Evolutionary conservation across 805 yeast genomes (phyloP), one percentile per base, ranked within the genome.

Genomic region (Wickerhamiella qilinensis): DNA sequence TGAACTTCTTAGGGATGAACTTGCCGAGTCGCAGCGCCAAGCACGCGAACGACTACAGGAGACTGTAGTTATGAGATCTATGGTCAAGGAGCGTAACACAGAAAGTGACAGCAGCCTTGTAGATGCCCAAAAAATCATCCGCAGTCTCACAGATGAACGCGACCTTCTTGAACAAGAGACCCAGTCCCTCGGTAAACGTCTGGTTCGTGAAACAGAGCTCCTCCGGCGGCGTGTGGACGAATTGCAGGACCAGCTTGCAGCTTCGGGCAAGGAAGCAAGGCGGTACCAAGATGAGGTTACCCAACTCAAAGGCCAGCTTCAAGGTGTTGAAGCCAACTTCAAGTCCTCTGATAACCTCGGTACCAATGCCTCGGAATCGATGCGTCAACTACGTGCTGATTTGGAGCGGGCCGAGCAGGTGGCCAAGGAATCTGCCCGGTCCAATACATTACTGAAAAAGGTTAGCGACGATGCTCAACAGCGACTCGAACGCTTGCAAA

Each of bases 31-130:
- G 3, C 69, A 83, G 39, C 68, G 71, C 24, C 64, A 76, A 56
- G 57, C 86, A 2, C 91, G 77, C 51, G 94, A 85, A 50, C 70
- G 93, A 43, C 73, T 81, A 0, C 65, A 86, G 37, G 97, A 88
- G 57, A 67, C 83, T 0, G 64, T 75, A 1, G 74, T 83, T 0
- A 71, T 85, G 57, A 67, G 93, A 47, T 63, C 80, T 42, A 55
- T 83, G 29, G 52, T 86, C 21, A 56, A 71, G 34, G 94, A 83
- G 33, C 67, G 71, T 4, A 88, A 85, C 48, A 75, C 73, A 33
- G 67, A 63, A 29, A 67, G 71, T 31, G 68, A 66, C 25, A 46
- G 51, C 2, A 70, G 69, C 39, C 55, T 69, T n/a, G 60, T 61
- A n/a, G 84, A 79, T 27, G 55, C 75, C 16, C 69, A 63, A 36